These are phyloP conservation scores for Backusella morwellensis DNA, from an alignment of 192 early-diverging fungal genomes.

Conservation along the genomic window DNA sequence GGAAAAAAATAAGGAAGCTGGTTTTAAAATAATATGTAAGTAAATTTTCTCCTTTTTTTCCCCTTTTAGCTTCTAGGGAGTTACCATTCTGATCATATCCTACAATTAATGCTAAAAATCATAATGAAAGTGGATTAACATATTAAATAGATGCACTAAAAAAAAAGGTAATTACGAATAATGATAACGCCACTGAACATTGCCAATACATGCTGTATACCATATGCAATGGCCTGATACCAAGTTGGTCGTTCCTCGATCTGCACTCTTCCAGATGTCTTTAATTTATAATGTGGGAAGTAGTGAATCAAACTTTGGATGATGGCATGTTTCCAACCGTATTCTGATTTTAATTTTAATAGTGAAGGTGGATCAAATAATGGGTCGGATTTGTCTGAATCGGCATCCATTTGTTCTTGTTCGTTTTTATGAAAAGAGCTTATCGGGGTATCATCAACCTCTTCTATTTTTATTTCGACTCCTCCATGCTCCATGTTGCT, in stretches of 20 bases:
- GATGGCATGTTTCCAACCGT: not conserved
- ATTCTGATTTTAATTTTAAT: not conserved
- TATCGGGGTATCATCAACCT: not conserved
- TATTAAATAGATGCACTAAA: not conserved
- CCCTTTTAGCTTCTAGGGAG: not conserved
- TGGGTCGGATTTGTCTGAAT: not conserved
- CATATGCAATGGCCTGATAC: constrained; percentile 35
- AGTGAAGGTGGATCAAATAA: not conserved
- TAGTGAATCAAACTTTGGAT: constrained; percentile 9
- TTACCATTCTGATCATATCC: constrained; percentile 47
- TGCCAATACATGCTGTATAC: constrained; percentile 51
- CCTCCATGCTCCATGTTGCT: not conserved
- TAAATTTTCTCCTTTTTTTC: not conserved
- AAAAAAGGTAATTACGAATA: constrained; percentile 4
- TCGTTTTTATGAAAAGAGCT: not conserved
- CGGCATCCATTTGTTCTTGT: not conserved
- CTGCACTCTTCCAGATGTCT: constrained; percentile 25
- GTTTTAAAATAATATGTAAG: constrained; percentile 2
- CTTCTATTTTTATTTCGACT: not conserved
- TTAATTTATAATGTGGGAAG: constrained; percentile 32
- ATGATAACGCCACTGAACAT: constrained; percentile 58
- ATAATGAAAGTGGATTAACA: not conserved
- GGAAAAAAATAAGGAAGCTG: constrained; percentile 49
- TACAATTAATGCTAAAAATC: constrained; percentile 30
- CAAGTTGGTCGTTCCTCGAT: constrained; percentile 36